Conservation (phyloP, 768 basidiomycete genomes). For the Kwoniella sp. region DNA sequence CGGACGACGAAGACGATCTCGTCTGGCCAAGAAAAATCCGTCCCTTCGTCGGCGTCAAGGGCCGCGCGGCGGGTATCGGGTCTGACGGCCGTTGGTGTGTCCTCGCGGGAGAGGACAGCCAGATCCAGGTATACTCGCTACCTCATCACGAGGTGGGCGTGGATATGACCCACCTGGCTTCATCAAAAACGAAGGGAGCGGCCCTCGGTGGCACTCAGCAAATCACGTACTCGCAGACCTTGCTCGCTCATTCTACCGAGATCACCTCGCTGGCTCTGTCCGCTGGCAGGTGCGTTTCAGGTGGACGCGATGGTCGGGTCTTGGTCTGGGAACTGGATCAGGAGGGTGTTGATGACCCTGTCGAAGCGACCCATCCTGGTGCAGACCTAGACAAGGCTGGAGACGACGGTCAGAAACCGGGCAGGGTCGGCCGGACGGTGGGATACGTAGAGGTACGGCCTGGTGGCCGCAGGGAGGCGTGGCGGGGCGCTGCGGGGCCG, state of each 20-base stretch:
- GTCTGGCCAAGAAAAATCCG: constrained; percentile 35
- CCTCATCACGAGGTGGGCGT: no score
- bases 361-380: background rate
- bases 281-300: constrained; percentile 42
- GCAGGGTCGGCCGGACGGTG: constrained; percentile 23
- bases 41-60: constrained; percentile 42
- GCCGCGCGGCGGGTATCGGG: constrained; percentile 40
- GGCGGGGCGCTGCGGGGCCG: constrained; percentile 26
- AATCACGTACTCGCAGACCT: constrained; percentile 43
- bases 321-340: constrained; percentile 47
- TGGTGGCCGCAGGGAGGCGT: constrained; percentile 18
- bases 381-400: background rate
- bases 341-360: constrained; percentile 8
- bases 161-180: background rate
- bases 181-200: background rate
- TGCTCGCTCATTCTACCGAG: constrained; percentile 40
- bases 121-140: constrained; percentile 47
- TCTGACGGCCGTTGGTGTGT: constrained; percentile 46
- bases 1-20: constrained; percentile 12
- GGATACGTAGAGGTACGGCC: constrained; percentile 42
- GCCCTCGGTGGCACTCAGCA: background rate
- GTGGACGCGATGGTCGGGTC: constrained; percentile 42
- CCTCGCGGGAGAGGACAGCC: constrained; percentile 45
- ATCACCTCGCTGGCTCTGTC: constrained; percentile 41
- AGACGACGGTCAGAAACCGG: background rate